Evolutionary conservation across 2,329 filamentous ascomycete species (phyloP), one percentile per base, ranked within the genome.

Genomic region (Juglanconis sp.): DNA sequence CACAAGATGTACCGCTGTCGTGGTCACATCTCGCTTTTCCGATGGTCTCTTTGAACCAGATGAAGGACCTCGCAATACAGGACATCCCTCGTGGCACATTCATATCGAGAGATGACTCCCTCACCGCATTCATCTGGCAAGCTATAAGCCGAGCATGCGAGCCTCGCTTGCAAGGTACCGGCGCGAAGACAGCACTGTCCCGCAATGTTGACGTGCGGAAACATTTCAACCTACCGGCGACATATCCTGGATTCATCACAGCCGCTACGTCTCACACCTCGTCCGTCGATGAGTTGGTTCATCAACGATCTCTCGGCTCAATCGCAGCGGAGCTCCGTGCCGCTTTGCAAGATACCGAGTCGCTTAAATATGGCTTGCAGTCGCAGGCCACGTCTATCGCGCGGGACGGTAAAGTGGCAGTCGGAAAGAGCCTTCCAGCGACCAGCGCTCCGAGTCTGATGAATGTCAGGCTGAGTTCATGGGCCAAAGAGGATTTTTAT

Each of bases 401-500:
- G 0, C 65, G 67, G 6, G 24, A 35, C 15, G 15, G 3, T 11
- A n/a, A 15, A 0, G 61, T 68, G 3, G 57, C 68, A 0, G 77
- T 79, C 56, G 78, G 77, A 60, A 68, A 61, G 0, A 61, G 47
- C 0, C 64, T 78, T 3, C 73, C 70, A 2, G 73, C 73, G 0
- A 68, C 65, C 4, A 56, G 79, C 2, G 72, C 79, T 35, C 63
- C 72, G 0, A 67, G 74, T 0, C 68, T 17, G 17, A 17, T 66
- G 0, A 80, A 84, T 44, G 68, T 85, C 3, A 78, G 80, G 73
- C 62, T 86, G 5, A 84, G 79, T 60, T 85, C 81, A 1, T 86
- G 82, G 83, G 75, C 76, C 0, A 79, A 80, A 55, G 67, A 81
- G 3, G 68, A 75, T 4, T 72, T 70, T 15, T 80, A 79, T 63